Conservation (phyloP, 352 stramenopile species). For the Blastocystis sp. region DNA sequence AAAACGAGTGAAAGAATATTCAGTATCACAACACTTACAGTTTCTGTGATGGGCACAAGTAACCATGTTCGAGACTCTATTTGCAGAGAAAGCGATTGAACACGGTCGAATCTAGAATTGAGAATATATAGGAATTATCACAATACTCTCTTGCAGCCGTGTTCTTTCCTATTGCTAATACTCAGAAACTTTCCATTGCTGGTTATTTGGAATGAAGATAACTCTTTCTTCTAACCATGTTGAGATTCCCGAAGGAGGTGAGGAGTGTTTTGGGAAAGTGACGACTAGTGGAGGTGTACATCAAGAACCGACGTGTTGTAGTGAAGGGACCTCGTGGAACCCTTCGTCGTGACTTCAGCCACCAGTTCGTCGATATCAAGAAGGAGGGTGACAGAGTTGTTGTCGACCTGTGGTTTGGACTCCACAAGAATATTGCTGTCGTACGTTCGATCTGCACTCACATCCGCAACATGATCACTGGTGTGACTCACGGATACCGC, state of each 20-base stretch:
- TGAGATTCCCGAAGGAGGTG: too few species aligned
- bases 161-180: not conserved
- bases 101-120: not conserved
- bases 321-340: slow-evolving; percentile 89
- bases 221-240: too few species aligned
- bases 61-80: not conserved
- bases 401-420: slow-evolving; percentile 96
- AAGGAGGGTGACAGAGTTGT: slow-evolving; percentile 77
- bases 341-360: too few species aligned
- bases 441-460: too few species aligned
- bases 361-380: slow-evolving; percentile 86
- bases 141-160: not conserved
- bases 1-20: not conserved
- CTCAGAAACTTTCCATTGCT: not conserved
- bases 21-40: too few species aligned
- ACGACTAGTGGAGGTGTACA: slow-evolving; percentile 77
- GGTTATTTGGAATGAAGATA: not conserved
- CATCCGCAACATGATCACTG: too few species aligned
- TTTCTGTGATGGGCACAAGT: too few species aligned
- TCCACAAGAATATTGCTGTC: slow-evolving; percentile 87
- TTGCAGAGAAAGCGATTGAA: too few species aligned
- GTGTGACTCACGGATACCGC: too few species aligned
- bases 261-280: not conserved
- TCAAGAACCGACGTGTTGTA: slow-evolving; percentile 86
- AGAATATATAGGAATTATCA: not conserved